Evolutionary conservation across 108 stramenopile species (phyloP).

Genomic region (Skeletonema costatum): DNA sequence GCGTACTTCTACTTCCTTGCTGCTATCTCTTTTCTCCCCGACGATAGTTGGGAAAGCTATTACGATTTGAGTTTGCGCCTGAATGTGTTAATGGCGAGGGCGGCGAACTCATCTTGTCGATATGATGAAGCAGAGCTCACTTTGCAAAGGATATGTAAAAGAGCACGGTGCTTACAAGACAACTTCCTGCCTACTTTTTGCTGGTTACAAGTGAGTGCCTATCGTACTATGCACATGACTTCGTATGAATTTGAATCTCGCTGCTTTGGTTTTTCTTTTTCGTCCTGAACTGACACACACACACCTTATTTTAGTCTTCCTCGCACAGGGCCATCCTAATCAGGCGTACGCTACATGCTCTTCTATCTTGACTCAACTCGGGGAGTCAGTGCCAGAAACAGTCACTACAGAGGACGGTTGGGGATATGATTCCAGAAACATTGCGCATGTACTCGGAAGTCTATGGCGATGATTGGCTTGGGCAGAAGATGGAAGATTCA

Average conservation of each 20-base stretch:
- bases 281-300: background rate
- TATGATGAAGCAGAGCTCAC: background rate
- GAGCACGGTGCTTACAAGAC: background rate
- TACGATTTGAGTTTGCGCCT: conserved; percentile 1
- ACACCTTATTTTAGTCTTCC: too few species aligned
- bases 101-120: background rate
- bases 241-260: too few species aligned
- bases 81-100: background rate
- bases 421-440: background rate
- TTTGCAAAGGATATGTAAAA: background rate
- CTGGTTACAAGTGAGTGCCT: background rate
- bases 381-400: background rate
- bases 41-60: conserved; percentile 5
- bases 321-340: too few species aligned
- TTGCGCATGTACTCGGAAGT: background rate
- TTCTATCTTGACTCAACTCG: background rate
- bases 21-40: conserved; percentile 6
- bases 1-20: conserved; percentile 20
- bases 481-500: background rate
- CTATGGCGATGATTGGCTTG: background rate
- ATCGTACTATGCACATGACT: too few species aligned
- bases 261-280: too few species aligned
- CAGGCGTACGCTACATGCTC: background rate
- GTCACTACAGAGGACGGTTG: background rate
- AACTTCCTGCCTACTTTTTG: background rate